Percentiles rank a stretch among this genome's conserved stretches.
Evolutionary conservation across 192 early-diverging fungal genomes (phyloP).

Genomic region (Diversispora eburnea): DNA sequence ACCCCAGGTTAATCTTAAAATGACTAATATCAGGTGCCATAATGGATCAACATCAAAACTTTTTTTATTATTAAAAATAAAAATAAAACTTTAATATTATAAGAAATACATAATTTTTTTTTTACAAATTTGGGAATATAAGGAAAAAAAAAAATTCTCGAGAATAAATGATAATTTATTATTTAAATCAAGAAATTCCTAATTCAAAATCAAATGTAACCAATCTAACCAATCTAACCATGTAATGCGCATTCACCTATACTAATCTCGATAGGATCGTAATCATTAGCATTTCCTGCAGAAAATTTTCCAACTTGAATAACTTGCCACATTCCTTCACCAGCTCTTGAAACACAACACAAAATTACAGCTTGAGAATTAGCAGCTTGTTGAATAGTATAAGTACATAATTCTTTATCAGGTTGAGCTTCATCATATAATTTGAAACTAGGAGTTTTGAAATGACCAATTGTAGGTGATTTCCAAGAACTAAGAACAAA

Average conservation of each 20-base stretch:
- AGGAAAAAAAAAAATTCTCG: no score
- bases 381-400: conserved; percentile 13
- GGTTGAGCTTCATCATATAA: conserved; percentile 25
- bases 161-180: no score
- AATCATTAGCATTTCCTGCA: conserved; percentile 28
- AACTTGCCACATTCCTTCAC: conserved; percentile 29
- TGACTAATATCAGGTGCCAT: no score
- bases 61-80: no score
- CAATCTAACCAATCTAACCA: neutral
- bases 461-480: conserved; percentile 27
- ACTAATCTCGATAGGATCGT: conserved; percentile 23
- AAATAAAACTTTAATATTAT: no score
- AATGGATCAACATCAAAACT: no score
- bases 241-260: neutral
- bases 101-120: no score
- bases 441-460: conserved; percentile 24
- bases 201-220: no score
- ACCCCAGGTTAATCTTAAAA: no score
- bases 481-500: conserved; percentile 28
- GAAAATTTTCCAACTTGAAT: conserved; percentile 15
- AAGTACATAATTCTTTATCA: conserved; percentile 19
- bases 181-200: no score
- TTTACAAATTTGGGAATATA: no score
- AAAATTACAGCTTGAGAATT: conserved; percentile 30
- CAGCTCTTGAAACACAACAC: conserved; percentile 26